Evolutionary conservation across 2,329 filamentous ascomycete species (phyloP), one percentile per base, ranked within the genome.

Genomic region (Sphaerulina vaccinii): DNA sequence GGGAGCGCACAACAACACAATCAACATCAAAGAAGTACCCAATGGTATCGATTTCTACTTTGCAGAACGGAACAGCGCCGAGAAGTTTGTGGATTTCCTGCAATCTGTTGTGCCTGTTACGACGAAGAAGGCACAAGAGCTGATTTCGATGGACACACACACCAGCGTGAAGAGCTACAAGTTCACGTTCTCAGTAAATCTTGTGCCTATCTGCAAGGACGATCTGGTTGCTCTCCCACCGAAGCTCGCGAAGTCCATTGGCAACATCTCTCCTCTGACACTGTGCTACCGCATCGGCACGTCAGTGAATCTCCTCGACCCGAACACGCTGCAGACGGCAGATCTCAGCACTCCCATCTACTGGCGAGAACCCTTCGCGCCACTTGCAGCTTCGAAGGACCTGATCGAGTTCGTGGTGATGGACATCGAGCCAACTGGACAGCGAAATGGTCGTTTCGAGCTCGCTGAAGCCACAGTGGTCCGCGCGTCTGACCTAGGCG

Each of bases 1-100:
- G 70, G 82, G 83, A 50, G 93, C 92, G 3, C 91, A 96, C 71
- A 82, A 84, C 59, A 91, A 99, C 62, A 93, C 92, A 1, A 91
- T 96, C 73, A 99, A 97, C 71, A 99, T 99, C 74, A 96, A 95
- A 70, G 93, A 99, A 73, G 88, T 89, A 22, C 91, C 91, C 72
- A 90, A 96, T 63, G 93, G 93, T 1, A 85, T 99, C 54, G 93
- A 99, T 70, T 99, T 99, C 71, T 99, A 86, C 79, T 99, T 93
- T 67, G 81, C 89, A 0, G 84, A 87, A 52, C 80, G 89, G 64
- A 99, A 96, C 66, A 88, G 95, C 63, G 92, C 91, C 6, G 90
- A 95, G 67, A 90, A 88, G 65, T 92, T 96, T 69, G 83, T 95
- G 55, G 91, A 97, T 71, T 95, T 96, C 70, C 76, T 96, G 56